Base-by-base conservation (phyloP, 495 filamentous ascomycete species). In the Aspergillus bridgeri region DNA sequence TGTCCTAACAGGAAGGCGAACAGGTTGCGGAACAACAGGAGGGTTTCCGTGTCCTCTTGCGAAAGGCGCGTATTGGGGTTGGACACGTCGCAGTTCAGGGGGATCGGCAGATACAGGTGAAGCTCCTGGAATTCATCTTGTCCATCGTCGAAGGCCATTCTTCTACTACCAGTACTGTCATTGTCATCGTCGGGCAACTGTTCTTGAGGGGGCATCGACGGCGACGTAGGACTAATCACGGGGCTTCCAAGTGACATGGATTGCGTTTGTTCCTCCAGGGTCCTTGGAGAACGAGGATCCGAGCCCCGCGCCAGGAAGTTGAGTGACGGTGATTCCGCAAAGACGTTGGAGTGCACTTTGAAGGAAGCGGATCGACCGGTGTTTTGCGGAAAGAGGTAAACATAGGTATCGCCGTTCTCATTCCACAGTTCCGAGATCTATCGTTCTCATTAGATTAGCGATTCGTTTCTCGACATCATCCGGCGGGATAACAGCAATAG, bases 341-440 rank as follows among this genome's bases (percentile, higher is more conserved):
- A 86, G 44, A 86, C 72, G 25, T 86, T 82, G 7, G 88, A 88
- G 65, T 87, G 79, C 11, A 96, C 76, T 62, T 83, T 89, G 71
- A 96, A 96, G 8, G 89, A 95, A 8, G 94, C 79, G 0, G 87
- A 80, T 49, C 79, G 80, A 47, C 84, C 81, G 51, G 80, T 81
- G 33, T 77, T 83, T 44, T 83, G 82, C 3, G 91, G 83, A 64
- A 89, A 89, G 7, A 98, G 75, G 65, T 94, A 96, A 23, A 98
- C 82, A 53, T 84, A 84, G n/a, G 90, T 88, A 66, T 93, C 88
- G 19, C 89, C 91, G 44, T 79, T 66, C 38, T 94, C 88, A 61
- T 92, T 87, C 95, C 95, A 98, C 25, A 98, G 70, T 72, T 98
- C 95, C 0, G 85, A 79, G 11, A 96, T 82, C 88, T 93, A 53